A percentile compares a stretch with the other conserved stretches of the same genome.
phyloP scores from a whole-genome alignment of 1,284 basidiomycete species.

The Apiotrichum domesticum region DNA sequence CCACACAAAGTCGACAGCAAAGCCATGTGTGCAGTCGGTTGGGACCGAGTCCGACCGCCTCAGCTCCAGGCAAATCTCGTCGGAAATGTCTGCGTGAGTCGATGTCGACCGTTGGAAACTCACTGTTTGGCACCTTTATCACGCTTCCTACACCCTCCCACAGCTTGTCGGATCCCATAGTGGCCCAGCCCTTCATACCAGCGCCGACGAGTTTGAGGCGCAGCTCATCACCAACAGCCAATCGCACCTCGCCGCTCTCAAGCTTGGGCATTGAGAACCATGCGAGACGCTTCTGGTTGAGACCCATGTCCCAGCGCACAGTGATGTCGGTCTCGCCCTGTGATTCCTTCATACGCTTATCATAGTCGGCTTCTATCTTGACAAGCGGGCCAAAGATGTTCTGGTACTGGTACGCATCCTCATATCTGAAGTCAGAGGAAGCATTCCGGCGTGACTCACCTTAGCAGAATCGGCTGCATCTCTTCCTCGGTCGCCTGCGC shows the following conservation, averaged over 20 bases:
- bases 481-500: slow-evolving; percentile 95
- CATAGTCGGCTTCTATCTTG: slow-evolving; percentile 99
- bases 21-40: slow-evolving; percentile 87
- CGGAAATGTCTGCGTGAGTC: slow-evolving; percentile 70
- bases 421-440: slow-evolving; percentile 55
- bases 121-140: slow-evolving; percentile 99
- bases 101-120: slow-evolving; percentile 18
- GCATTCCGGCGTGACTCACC: slow-evolving; percentile 38
- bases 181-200: slow-evolving; percentile 52
- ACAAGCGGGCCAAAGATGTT: slow-evolving; percentile 98
- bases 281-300: slow-evolving; percentile 95
- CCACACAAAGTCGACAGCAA: slow-evolving; percentile 97
- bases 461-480: slow-evolving; percentile 79
- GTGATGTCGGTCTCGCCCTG: slow-evolving; percentile 96
- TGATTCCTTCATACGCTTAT: slow-evolving; percentile 93
- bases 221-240: slow-evolving; percentile 95
- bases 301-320: slow-evolving; percentile 93
- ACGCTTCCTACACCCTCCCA: slow-evolving; percentile 99
- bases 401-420: slow-evolving; percentile 99
- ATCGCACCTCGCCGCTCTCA: slow-evolving; percentile 93
- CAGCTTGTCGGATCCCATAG: slow-evolving; percentile 23
- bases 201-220: slow-evolving; percentile 84
- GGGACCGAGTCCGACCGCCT: slow-evolving; percentile 89
- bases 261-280: slow-evolving; percentile 96
- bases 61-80: slow-evolving; percentile 94